These are phyloP conservation scores for Pichiaceae sp. DNA, from an alignment of 1,139 yeast species.

Conservation along the genomic window DNA sequence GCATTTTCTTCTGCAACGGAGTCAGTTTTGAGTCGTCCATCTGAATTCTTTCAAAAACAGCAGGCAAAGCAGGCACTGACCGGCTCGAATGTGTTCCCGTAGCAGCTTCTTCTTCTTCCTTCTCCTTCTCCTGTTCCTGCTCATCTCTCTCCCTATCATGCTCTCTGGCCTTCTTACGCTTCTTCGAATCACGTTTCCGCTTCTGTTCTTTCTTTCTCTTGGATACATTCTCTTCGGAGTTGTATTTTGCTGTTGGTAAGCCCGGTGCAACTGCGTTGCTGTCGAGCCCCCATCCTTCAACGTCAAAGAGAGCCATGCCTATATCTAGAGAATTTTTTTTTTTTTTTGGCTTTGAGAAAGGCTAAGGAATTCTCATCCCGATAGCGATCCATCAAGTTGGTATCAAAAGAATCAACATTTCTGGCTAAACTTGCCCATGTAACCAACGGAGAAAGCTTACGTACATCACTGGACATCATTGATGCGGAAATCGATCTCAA, in stretches of 20 bases:
- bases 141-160: slow-evolving; percentile 7
- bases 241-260: slow-evolving; percentile 21
- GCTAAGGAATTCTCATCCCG: too few relatives aligned
- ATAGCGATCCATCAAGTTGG: too few relatives aligned
- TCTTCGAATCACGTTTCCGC: slow-evolving; percentile 8
- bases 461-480: too few relatives aligned
- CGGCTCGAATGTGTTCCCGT: neutral
- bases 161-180: slow-evolving; percentile 6
- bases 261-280: slow-evolving; percentile 42
- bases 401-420: too few relatives aligned
- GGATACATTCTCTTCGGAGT: slow-evolving; percentile 3
- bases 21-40: slow-evolving; percentile 46
- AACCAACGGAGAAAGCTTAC: too few relatives aligned
- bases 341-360: neutral
- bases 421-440: too few relatives aligned
- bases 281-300: slow-evolving; percentile 75
- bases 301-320: slow-evolving; percentile 64
- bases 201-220: slow-evolving; percentile 6
- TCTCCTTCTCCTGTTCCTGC: slow-evolving; percentile 1
- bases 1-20: slow-evolving; percentile 91
- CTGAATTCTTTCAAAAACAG: too few relatives aligned
- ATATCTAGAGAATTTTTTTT: neutral
- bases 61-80: too few relatives aligned
- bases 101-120: slow-evolving; percentile 6
- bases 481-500: too few relatives aligned